Evolutionary conservation across 768 basidiomycete species (phyloP), one percentile per base, ranked within the genome.

Genomic region (Dioszegia crocea): DNA sequence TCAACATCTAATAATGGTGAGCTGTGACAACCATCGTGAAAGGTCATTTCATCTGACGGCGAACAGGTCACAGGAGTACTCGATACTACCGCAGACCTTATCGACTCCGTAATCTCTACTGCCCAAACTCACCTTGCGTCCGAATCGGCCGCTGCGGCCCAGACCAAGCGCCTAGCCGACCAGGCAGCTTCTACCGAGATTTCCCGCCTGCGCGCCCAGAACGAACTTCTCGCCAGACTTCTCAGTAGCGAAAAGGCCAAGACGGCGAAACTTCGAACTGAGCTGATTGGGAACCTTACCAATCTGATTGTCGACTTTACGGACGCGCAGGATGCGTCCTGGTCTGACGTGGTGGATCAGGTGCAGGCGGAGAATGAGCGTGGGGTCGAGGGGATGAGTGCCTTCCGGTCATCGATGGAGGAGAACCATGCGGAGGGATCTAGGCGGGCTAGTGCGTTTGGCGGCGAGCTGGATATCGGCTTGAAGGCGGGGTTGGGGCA

Each of bases 261-360:
- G 60, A 82, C 86, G 0, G 84, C 86, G 24, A 83, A 81, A 48
- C 83, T 87, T 1, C 87, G 85, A 59, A 84, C 85, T 40, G 86
- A 88, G 39, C 75, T 94, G 12, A 76, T 92, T n/a, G 82, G 86
- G 40, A 86, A 85, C 38, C 81, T 94, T 49, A 87, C 88, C 0
- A 80, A 80, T 3, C 80, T 92, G 63, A 78, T 96, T 1, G 84
- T 83, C 11, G 85, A 83, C 26, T 93, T 87, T 74, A 82, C 85
- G 29, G 77, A 82, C 41, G 82, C 85, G 46, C 83, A 88, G 27
- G 87, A 92, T 70, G 79, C 81, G 16, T 83, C 83, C 19, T 78
- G 91, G 52, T 81, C 82, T 39, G 83, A 84, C 26, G 82, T 84
- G 1, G 80, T 89, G 50, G 78, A 78, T 0, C 71, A 77, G 40